Evolutionary conservation across 148 eudicot species (phyloP).

Genomic region (Suaeda aralocaspica): DNA sequence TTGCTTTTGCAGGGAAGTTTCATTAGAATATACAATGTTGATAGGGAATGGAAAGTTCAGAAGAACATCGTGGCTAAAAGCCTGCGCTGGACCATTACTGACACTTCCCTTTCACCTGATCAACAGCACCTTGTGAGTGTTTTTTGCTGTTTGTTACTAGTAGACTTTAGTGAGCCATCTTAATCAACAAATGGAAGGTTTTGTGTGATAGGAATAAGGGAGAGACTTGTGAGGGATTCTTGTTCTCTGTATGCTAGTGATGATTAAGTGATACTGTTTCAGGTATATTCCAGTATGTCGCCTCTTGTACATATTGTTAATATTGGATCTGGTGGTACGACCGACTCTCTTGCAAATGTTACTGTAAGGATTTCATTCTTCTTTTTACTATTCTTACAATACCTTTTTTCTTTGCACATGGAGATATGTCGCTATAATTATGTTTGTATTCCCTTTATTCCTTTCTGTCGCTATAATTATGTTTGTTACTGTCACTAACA

Average conservation of each 20-base stretch:
- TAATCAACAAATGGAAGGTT: background rate
- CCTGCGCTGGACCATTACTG: slow-evolving; percentile 89
- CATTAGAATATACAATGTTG: slow-evolving; percentile 68
- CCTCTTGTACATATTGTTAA: slow-evolving; percentile 76
- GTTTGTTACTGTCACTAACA: too few species aligned
- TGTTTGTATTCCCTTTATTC: background rate
- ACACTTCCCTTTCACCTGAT: slow-evolving; percentile 83
- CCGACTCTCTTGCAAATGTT: slow-evolving; percentile 68
- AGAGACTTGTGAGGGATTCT: background rate
- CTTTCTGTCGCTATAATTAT: too few species aligned
- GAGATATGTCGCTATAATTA: background rate
- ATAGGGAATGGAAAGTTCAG: slow-evolving; percentile 64
- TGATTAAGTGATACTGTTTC: slow-evolving; percentile 20
- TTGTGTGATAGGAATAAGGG: background rate
- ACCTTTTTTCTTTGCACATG: background rate
- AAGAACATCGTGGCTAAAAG: slow-evolving; percentile 67
- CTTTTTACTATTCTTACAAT: background rate
- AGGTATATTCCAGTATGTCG: slow-evolving; percentile 84
- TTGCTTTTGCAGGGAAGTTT: slow-evolving; percentile 56
- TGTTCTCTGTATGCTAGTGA: background rate
- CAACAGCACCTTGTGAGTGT: slow-evolving; percentile 56
- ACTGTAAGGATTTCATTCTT: slow-evolving; percentile 43
- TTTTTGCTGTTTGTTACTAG: background rate
- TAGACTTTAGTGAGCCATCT: background rate
- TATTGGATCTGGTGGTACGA: slow-evolving; percentile 52